Evolutionary conservation across 1,139 yeast species (phyloP).

Genomic region (Geotrichum candidum): DNA sequence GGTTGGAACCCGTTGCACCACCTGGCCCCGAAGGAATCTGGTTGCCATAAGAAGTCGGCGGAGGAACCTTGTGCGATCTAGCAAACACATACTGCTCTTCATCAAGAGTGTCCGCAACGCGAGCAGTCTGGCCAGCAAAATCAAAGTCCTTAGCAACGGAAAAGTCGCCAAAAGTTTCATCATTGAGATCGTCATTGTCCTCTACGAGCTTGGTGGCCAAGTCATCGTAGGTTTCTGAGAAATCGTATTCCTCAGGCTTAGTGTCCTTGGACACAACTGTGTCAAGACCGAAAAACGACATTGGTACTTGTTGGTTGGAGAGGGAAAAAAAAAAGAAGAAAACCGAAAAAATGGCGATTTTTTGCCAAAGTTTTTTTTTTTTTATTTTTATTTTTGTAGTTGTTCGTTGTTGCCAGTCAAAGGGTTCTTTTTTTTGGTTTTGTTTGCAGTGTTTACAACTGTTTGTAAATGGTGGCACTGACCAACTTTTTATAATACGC

Average conservation of each 20-base stretch:
- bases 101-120: slow-evolving; percentile 35
- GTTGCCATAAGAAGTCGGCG: slow-evolving; percentile 19
- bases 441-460: neutral
- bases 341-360: neutral
- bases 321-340: neutral
- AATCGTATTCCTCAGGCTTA: slow-evolving; percentile 32
- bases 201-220: slow-evolving; percentile 63
- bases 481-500: neutral
- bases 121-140: slow-evolving; percentile 49
- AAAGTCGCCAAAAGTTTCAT: slow-evolving; percentile 74
- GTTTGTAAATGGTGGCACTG: neutral
- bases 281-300: slow-evolving; percentile 40
- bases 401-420: neutral
- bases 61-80: slow-evolving; percentile 19
- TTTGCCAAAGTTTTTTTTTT: neutral
- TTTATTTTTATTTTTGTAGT: neutral
- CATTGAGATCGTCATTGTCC: slow-evolving; percentile 75
- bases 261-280: slow-evolving; percentile 27
- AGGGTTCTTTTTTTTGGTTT: neutral
- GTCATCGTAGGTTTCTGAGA: slow-evolving; percentile 68
- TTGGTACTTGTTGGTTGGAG: slow-evolving; percentile 15
- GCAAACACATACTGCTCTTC: slow-evolving; percentile 31
- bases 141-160: slow-evolving; percentile 60
- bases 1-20: slow-evolving; percentile 18
- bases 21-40: slow-evolving; percentile 6